These are phyloP conservation scores for Posidonia oceanica DNA, from an alignment of 116 monocot species.

Conservation along the genomic window DNA sequence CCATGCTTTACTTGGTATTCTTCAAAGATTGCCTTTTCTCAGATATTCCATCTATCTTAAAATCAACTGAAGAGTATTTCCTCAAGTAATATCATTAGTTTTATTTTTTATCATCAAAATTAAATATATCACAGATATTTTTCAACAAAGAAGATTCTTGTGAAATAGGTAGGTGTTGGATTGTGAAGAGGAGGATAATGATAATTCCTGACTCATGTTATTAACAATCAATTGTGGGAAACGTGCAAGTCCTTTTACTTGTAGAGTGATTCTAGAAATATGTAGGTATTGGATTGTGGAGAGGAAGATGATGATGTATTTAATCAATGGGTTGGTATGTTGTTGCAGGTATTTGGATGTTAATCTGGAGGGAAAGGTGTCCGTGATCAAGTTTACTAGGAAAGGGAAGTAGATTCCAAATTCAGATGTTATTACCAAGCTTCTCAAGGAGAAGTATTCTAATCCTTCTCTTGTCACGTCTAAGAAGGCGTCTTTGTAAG, in stretches of 20 bases:
- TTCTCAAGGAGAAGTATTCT: constrained; percentile 69
- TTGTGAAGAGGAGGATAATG: background rate
- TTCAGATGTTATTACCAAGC: constrained; percentile 71
- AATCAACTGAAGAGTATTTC: too few relatives aligned
- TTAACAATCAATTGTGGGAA: too few relatives aligned
- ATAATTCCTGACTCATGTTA: background rate
- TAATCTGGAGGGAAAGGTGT: constrained; percentile 73
- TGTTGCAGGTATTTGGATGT: constrained; percentile 59
- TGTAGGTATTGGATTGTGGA: too few relatives aligned
- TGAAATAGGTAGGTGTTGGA: background rate
- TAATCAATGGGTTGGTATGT: background rate
- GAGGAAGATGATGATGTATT: too few relatives aligned
- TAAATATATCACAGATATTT: too few relatives aligned
- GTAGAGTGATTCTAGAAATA: too few relatives aligned
- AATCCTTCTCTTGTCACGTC: constrained; percentile 51
- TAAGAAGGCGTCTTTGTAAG: constrained; percentile 39
- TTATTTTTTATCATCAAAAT: too few relatives aligned
- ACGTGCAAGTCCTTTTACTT: too few relatives aligned
- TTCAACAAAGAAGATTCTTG: background rate
- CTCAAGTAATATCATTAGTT: too few relatives aligned
- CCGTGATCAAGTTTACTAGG: constrained; percentile 29
- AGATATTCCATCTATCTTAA: too few relatives aligned
- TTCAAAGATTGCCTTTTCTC: too few relatives aligned
- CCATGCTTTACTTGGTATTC: too few relatives aligned
- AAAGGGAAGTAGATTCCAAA: constrained; percentile 54